Conservation (phyloP, 176 grass and related monocot genomes). For the Carex littledalei region DNA sequence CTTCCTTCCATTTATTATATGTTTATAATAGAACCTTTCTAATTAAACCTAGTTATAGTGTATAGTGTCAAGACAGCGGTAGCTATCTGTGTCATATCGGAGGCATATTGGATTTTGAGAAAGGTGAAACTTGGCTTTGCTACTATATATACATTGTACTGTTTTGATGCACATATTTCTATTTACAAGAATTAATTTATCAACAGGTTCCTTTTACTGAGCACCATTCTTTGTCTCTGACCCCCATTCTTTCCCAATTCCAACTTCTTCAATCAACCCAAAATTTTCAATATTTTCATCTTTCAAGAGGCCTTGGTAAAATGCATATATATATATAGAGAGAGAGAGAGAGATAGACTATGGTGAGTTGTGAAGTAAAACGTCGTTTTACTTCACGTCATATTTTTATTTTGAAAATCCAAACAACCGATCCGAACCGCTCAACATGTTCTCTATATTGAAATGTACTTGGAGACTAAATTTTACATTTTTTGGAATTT, state of each 20-base stretch:
- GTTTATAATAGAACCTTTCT: neutral
- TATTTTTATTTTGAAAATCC: too few species aligned
- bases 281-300: neutral
- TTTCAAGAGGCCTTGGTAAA: neutral
- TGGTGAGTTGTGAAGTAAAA: too few species aligned
- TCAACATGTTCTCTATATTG: too few species aligned
- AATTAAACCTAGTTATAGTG: neutral
- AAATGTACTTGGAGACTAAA: too few species aligned
- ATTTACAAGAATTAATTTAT: neutral
- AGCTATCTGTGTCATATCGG: slow-evolving; percentile 8
- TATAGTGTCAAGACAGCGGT: slow-evolving; percentile 4
- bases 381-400: too few species aligned
- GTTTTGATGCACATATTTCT: neutral
- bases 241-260: too few species aligned
- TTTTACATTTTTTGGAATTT: too few species aligned
- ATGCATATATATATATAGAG: neutral
- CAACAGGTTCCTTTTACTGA: neutral
- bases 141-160: neutral
- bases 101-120: slow-evolving; percentile 7
- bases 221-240: neutral
- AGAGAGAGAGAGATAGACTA: too few species aligned
- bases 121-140: neutral
- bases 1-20: neutral
- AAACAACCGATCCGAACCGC: too few species aligned
- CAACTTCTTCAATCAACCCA: neutral